Percentiles rank a stretch among this genome's conserved stretches.
These are phyloP conservation scores for Fusarium anguioides DNA, from an alignment of 2,329 filamentous ascomycete genomes.

Conservation along the genomic window DNA sequence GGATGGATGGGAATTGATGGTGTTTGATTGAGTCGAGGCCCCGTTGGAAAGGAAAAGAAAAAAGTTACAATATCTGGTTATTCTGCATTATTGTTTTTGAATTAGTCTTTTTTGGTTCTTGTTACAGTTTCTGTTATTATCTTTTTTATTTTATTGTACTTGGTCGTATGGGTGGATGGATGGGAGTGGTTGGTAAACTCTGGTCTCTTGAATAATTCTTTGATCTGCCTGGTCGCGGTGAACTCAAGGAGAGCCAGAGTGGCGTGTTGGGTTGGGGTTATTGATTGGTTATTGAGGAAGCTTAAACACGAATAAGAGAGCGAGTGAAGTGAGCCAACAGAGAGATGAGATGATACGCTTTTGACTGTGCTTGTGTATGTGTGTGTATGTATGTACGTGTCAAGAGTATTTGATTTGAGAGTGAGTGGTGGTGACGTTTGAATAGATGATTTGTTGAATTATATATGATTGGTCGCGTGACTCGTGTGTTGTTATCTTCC, in stretches of 20 bases:
- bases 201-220: conserved; percentile 42
- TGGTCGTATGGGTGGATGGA: not conserved
- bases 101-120: conserved; percentile 17
- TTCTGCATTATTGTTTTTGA: conserved; percentile 37
- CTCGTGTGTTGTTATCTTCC: not conserved
- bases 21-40: conserved; percentile 25
- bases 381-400: not conserved
- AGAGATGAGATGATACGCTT: conserved; percentile 19
- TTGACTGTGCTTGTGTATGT: not conserved
- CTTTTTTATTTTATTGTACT: not conserved
- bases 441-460: conserved; percentile 19
- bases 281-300: conserved; percentile 12
- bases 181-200: conserved; percentile 14
- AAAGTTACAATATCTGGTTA: conserved; percentile 42
- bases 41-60: conserved; percentile 44
- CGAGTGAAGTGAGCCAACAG: conserved; percentile 12
- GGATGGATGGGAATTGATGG: too few relatives aligned
- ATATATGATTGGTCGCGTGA: not conserved
- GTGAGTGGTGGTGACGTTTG: conserved; percentile 1
- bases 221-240: conserved; percentile 42
- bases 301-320: conserved; percentile 27
- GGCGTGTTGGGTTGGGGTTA: conserved; percentile 12
- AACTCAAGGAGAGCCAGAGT: conserved; percentile 23
- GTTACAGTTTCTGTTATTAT: conserved; percentile 23
- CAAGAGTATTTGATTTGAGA: not conserved